phyloP scores from a whole-genome alignment of 2,329 filamentous ascomycete genomes.

The Beauveria pseudobassiana region DNA sequence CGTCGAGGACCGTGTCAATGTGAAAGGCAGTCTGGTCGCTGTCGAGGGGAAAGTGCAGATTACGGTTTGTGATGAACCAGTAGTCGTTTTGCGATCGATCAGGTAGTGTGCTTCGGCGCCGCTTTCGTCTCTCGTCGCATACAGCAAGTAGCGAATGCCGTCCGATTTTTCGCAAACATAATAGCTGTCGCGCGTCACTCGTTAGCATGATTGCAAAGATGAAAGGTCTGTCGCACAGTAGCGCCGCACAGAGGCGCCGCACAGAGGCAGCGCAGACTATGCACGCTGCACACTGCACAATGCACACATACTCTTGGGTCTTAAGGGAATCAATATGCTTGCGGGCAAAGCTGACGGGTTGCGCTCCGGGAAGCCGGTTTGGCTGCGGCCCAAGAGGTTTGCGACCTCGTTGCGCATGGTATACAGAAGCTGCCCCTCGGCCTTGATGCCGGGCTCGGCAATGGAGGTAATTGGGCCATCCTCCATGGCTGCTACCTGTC shows the following conservation, averaged over 20 bases:
- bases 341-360: constrained; percentile 85
- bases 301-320: constrained; percentile 53
- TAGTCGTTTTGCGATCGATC: constrained; percentile 98
- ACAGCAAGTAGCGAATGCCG: constrained; percentile 90
- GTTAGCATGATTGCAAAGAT: constrained; percentile 5
- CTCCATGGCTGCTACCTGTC: constrained; percentile 3
- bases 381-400: constrained; percentile 61
- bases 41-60: constrained; percentile 73
- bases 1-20: constrained; percentile 75
- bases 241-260: neutral
- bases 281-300: too few relatives aligned
- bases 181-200: constrained; percentile 47
- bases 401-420: constrained; percentile 68
- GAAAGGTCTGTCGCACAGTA: neutral
- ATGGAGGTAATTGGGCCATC: constrained; percentile 41
- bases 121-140: constrained; percentile 62
- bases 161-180: constrained; percentile 99
- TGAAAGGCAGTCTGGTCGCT: constrained; percentile 63
- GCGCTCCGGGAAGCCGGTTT: constrained; percentile 72
- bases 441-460: constrained; percentile 57
- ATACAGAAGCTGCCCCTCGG: constrained; percentile 50
- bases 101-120: constrained; percentile 72
- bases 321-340: constrained; percentile 78
- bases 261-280: neutral
- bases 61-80: constrained; percentile 65